Evolutionary conservation across 768 basidiomycete species (phyloP).

Genomic region (Leccinellum luteum): DNA sequence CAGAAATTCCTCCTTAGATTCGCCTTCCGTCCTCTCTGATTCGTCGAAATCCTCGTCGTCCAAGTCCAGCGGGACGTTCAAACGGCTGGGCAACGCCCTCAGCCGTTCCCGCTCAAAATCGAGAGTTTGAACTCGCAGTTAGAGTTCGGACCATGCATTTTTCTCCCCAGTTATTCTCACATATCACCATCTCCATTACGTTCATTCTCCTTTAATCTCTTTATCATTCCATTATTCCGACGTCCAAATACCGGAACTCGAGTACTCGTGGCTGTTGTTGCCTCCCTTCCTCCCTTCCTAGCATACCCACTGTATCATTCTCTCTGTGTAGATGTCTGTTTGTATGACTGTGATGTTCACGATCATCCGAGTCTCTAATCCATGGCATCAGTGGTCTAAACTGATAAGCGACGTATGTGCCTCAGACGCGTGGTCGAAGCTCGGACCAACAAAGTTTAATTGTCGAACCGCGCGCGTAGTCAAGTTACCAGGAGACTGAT

Average conservation of each 20-base stretch:
- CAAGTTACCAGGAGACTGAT: constrained; percentile 20
- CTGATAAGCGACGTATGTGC: not conserved
- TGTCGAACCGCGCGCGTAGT: not conserved
- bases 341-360: constrained; percentile 2
- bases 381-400: not conserved
- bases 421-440: not conserved
- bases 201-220: constrained; percentile 10
- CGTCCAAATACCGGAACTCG: not conserved
- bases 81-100: constrained; percentile 18
- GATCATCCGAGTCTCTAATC: constrained; percentile 2
- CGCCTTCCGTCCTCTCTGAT: constrained; percentile 28
- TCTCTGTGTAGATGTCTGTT: not conserved
- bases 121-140: constrained; percentile 7
- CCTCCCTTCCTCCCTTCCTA: not conserved
- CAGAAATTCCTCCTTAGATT: constrained; percentile 26
- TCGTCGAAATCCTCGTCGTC: constrained; percentile 17
- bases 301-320: constrained; percentile 16
- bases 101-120: constrained; percentile 24
- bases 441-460: constrained; percentile 16
- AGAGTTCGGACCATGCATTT: not conserved
- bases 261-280: not conserved
- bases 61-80: constrained; percentile 23
- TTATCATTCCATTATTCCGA: constrained; percentile 18
- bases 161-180: constrained; percentile 3
- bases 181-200: constrained; percentile 5